Evolutionary conservation across 2,329 filamentous ascomycete genomes (phyloP).

Genomic region (Ceratocystis ficicola): DNA sequence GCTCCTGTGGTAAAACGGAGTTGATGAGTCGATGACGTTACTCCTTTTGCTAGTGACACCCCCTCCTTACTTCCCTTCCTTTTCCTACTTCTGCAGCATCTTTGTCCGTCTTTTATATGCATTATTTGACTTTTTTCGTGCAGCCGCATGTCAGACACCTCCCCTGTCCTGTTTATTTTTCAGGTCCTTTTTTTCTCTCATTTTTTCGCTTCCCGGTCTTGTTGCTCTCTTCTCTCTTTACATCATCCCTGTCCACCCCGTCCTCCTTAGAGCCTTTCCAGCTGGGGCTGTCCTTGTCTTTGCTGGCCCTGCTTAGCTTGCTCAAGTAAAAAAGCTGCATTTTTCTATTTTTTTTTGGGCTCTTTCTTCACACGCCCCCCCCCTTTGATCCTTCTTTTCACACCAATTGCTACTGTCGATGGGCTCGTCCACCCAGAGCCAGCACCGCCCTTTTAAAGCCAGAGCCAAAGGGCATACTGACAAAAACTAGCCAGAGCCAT

Average conservation of each 20-base stretch:
- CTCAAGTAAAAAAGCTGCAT: not conserved
- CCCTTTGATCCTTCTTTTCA: not conserved
- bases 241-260: not conserved
- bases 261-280: slow-evolving; percentile 1
- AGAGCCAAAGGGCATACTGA: slow-evolving; percentile 1
- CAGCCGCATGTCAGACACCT: slow-evolving; percentile 4
- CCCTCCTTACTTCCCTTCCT: not conserved
- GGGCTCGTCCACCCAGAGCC: slow-evolving; percentile 3
- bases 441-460: slow-evolving; percentile 3
- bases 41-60: not conserved
- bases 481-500: slow-evolving; percentile 3
- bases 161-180: not conserved
- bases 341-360: not conserved
- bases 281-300: slow-evolving; percentile 9
- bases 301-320: slow-evolving; percentile 6
- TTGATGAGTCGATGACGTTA: slow-evolving; percentile 11
- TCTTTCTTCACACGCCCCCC: not conserved
- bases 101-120: not conserved
- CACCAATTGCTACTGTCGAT: not conserved
- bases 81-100: slow-evolving; percentile 4
- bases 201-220: not conserved
- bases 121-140: not conserved
- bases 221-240: not conserved
- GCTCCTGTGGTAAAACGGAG: slow-evolving; percentile 10
- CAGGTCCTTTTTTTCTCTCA: not conserved